phyloP scores from a whole-genome alignment of 2,329 filamentous ascomycete species.

The Pseudocercospora pini-densiflorae region DNA sequence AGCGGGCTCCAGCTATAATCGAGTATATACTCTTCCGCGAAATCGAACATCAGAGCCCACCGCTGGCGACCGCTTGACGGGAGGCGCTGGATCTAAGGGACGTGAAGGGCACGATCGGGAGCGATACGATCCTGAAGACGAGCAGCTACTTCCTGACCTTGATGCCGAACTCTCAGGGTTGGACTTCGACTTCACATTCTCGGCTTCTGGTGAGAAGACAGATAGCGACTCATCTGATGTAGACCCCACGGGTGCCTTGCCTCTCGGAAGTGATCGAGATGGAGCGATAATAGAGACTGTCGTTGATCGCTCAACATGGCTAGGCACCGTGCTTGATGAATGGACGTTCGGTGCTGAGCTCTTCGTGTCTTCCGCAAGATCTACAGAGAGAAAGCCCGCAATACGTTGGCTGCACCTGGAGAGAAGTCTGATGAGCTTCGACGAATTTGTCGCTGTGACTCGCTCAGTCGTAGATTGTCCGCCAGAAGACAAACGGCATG shows the following conservation, averaged over 20 bases:
- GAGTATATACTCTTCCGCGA: not conserved
- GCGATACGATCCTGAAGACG: not conserved
- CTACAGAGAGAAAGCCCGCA: conserved; percentile 2
- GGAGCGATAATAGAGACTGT: not conserved
- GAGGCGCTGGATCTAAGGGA: not conserved
- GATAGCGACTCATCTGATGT: not conserved
- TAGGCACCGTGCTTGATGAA: conserved; percentile 16
- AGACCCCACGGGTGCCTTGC: not conserved
- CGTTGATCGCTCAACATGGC: conserved; percentile 13
- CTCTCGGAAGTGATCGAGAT: not conserved
- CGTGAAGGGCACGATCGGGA: not conserved
- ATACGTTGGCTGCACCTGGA: conserved; percentile 22
- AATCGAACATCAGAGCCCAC: not conserved
- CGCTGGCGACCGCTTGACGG: not conserved
- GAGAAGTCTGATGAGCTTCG: conserved; percentile 19
- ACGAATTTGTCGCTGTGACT: conserved; percentile 19
- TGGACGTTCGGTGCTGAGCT: conserved; percentile 13
- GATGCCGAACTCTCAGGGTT: not conserved
- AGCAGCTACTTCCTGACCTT: not conserved
- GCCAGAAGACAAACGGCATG: conserved; percentile 13
- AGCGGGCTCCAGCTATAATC: not conserved
- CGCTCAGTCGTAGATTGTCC: not conserved
- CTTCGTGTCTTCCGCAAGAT: conserved; percentile 7
- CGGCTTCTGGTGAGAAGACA: not conserved
- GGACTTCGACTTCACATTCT: not conserved